Conservation (phyloP, 805 yeast genomes). For the Tetrapisispora taiwanensis region DNA sequence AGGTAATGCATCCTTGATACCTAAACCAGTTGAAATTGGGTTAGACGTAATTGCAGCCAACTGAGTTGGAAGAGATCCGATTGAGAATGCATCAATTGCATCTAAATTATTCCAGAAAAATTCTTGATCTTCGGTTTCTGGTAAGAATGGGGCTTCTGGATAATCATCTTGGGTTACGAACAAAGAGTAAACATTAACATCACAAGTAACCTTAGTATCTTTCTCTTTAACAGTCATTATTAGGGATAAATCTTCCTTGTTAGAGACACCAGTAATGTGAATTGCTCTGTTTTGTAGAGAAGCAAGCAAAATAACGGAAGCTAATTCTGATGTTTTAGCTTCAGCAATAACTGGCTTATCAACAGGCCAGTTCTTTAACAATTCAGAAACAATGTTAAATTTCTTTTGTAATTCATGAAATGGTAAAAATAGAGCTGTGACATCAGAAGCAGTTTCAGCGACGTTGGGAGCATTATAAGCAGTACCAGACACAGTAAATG, state of each 20-base stretch:
- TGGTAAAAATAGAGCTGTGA: slow-evolving; percentile 75
- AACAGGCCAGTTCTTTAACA: slow-evolving; percentile 76
- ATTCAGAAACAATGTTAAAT: slow-evolving; percentile 70
- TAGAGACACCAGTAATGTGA: slow-evolving; percentile 79
- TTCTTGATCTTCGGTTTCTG: slow-evolving; percentile 69
- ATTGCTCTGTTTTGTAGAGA: slow-evolving; percentile 76
- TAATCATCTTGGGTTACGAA: slow-evolving; percentile 66
- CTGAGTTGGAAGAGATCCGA: slow-evolving; percentile 69
- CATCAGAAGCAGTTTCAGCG: slow-evolving; percentile 50
- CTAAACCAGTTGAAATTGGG: slow-evolving; percentile 58
- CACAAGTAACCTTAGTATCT: slow-evolving; percentile 78
- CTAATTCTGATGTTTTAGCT: slow-evolving; percentile 83
- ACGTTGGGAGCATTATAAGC: slow-evolving; percentile 54
- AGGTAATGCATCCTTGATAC: slow-evolving; percentile 73
- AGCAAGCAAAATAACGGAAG: slow-evolving; percentile 83
- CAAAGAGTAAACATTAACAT: slow-evolving; percentile 70
- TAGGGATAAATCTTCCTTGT: slow-evolving; percentile 71
- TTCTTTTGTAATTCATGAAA: slow-evolving; percentile 62
- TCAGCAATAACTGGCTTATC: slow-evolving; percentile 82
- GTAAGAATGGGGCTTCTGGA: slow-evolving; percentile 61
- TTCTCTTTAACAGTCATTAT: slow-evolving; percentile 79
- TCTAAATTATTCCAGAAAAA: slow-evolving; percentile 71
- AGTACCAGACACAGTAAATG: slow-evolving; percentile 76
- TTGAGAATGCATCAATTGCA: slow-evolving; percentile 74
- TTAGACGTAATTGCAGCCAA: slow-evolving; percentile 58